phyloP scores from a whole-genome alignment of 805 yeast species.

The Nakazawaea anatomiae region DNA sequence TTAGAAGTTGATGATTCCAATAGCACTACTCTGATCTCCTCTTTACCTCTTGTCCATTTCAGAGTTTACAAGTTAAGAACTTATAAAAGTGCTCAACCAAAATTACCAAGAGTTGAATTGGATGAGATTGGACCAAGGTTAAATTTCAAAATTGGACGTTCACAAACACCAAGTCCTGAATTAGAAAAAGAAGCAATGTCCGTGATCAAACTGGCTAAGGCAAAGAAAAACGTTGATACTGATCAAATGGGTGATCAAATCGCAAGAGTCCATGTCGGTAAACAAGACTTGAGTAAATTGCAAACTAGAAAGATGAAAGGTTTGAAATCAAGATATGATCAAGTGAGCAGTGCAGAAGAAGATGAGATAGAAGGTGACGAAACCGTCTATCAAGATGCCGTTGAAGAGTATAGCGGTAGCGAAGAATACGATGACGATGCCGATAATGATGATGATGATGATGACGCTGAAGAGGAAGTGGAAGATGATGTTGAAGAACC shows the following conservation, averaged over 20 bases:
- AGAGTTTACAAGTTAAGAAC: conserved; percentile 87
- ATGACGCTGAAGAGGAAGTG: neutral
- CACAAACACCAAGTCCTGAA: conserved; percentile 76
- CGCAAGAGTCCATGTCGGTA: conserved; percentile 94
- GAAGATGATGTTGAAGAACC: conserved; percentile 27
- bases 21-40: conserved; percentile 52
- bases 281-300: conserved; percentile 82
- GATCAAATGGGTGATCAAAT: conserved; percentile 94
- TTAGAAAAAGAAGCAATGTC: conserved; percentile 83
- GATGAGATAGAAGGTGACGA: conserved; percentile 32
- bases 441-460: conserved; percentile 16
- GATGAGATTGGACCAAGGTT: conserved; percentile 95
- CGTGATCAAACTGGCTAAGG: conserved; percentile 73
- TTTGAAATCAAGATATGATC: conserved; percentile 81
- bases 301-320: conserved; percentile 99
- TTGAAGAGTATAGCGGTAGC: conserved; percentile 13
- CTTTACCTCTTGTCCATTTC: conserved; percentile 78
- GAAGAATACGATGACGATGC: conserved; percentile 16
- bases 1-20: conserved; percentile 60
- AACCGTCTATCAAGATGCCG: conserved; percentile 28
- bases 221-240: conserved; percentile 81
- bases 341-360: conserved; percentile 45
- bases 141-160: conserved; percentile 88
- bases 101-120: conserved; percentile 88
- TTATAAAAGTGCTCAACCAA: conserved; percentile 69